phyloP scores from a whole-genome alignment of 805 yeast species.

The Barnettozyma salicaria region DNA sequence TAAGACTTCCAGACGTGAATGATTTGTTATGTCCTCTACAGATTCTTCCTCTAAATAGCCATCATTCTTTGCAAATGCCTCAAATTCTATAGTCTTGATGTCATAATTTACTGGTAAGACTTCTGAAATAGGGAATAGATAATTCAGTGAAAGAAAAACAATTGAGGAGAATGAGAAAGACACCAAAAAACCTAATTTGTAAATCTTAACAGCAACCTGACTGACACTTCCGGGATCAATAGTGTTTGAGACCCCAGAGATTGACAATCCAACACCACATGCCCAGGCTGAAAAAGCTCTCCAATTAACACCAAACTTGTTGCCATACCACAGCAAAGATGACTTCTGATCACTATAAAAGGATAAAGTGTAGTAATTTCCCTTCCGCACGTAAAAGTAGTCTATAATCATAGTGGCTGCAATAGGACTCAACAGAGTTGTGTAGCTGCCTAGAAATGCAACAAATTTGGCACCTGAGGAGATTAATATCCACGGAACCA shows the following conservation, averaged over 20 bases:
- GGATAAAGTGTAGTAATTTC: constrained; percentile 1
- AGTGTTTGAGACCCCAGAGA: constrained; percentile 2
- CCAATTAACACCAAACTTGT: constrained; percentile 5
- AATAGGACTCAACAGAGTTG: constrained; percentile 4
- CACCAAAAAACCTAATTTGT: constrained; percentile 2
- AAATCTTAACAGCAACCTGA: background rate
- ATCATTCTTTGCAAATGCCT: constrained; percentile 2
- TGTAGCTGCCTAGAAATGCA: constrained; percentile 3
- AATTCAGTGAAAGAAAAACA: background rate
- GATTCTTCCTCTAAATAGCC: constrained; percentile 3
- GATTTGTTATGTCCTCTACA: constrained; percentile 1
- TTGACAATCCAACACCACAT: constrained; percentile 4
- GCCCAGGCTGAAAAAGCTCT: constrained; percentile 3
- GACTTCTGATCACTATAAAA: constrained; percentile 3
- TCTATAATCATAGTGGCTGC: constrained; percentile 6
- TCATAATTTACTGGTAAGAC: constrained; percentile 2
- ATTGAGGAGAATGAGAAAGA: constrained; percentile 1
- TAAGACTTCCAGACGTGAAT: background rate
- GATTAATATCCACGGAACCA: constrained; percentile 4
- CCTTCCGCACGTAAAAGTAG: constrained; percentile 3
- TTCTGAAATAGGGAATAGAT: constrained; percentile 1
- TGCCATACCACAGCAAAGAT: background rate
- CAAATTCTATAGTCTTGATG: constrained; percentile 1
- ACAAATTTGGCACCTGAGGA: constrained; percentile 4
- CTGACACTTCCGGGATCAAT: constrained; percentile 3